Percentiles rank a stretch among this genome's conserved stretches.
Conservation (phyloP, 1,284 basidiomycete genomes). For the Microbotryomycetes sp. region DNA sequence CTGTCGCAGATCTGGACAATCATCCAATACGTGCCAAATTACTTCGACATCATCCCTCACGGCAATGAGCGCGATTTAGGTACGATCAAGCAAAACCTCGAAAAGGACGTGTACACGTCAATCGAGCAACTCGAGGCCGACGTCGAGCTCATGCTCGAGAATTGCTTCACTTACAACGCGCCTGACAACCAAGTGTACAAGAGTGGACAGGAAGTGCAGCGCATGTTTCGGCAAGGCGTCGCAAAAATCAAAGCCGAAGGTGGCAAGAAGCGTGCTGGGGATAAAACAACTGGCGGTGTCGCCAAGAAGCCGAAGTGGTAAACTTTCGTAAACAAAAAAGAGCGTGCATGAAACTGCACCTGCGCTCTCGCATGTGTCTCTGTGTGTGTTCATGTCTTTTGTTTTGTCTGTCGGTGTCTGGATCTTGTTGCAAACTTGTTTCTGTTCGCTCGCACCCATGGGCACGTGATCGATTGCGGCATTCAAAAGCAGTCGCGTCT, state of each 20-base stretch:
- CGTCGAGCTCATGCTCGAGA: conserved; percentile 72
- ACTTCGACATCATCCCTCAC: conserved; percentile 68
- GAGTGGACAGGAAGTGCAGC: conserved; percentile 40
- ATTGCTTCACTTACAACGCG: conserved; percentile 80
- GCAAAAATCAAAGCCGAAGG: conserved; percentile 17
- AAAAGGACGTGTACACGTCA: conserved; percentile 71
- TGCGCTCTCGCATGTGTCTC: no score
- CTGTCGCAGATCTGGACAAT: conserved; percentile 51
- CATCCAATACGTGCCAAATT: conserved; percentile 66
- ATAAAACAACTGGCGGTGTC: background rate
- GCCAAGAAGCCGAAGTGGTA: conserved; percentile 3
- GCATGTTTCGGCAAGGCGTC: conserved; percentile 35
- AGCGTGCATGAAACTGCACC: no score
- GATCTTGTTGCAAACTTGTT: no score
- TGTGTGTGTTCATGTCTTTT: no score
- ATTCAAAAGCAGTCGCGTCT: background rate
- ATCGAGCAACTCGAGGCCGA: conserved; percentile 72
- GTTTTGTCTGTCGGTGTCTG: no score
- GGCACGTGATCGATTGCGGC: no score
- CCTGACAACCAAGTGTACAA: conserved; percentile 64
- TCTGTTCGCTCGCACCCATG: no score
- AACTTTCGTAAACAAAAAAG: background rate
- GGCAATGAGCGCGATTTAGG: conserved; percentile 81
- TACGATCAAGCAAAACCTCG: conserved; percentile 73
- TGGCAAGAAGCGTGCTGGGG: conserved; percentile 1